Evolutionary conservation across 192 early-diverging fungal species (phyloP).

Genomic region (Podila clonocystis): DNA sequence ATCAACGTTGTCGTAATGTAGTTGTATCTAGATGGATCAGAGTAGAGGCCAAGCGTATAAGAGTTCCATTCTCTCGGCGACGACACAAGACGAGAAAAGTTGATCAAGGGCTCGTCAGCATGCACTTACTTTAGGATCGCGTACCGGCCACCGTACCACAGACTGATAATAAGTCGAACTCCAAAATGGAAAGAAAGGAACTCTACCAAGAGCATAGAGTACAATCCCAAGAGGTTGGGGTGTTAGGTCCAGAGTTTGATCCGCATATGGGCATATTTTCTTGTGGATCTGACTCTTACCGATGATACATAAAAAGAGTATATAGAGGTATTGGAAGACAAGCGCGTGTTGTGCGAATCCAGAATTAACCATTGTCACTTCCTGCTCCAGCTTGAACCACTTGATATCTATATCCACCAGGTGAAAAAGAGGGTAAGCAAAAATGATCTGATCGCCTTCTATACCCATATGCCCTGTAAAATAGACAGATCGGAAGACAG

Average conservation of each 20-base stretch:
- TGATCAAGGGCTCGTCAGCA: not conserved
- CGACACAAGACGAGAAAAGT: not conserved
- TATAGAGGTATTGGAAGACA: conserved; percentile 80
- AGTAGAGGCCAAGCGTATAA: not conserved
- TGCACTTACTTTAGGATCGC: conserved; percentile 54
- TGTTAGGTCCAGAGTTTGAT: not conserved
- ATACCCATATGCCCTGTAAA: not conserved
- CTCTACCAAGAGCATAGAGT: conserved; percentile 41
- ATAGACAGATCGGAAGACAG: not conserved
- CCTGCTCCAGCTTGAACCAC: conserved; percentile 89
- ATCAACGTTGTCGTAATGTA: conserved; percentile 76
- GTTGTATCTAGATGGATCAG: conserved; percentile 59
- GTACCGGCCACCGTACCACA: conserved; percentile 52
- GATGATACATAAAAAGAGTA: conserved; percentile 74
- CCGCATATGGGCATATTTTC: not conserved
- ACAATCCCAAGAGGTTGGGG: not conserved
- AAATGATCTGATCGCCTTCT: not conserved
- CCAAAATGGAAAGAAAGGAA: conserved; percentile 68
- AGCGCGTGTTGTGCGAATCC: conserved; percentile 71
- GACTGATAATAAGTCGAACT: conserved; percentile 60
- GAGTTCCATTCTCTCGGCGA: too few relatives aligned
- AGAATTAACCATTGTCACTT: conserved; percentile 61
- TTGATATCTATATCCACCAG: conserved; percentile 70
- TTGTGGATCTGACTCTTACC: conserved; percentile 51
- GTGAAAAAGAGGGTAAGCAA: not conserved